Base-by-base conservation (phyloP, 179 eudicot species). In the Vitellaria paradoxa region DNA sequence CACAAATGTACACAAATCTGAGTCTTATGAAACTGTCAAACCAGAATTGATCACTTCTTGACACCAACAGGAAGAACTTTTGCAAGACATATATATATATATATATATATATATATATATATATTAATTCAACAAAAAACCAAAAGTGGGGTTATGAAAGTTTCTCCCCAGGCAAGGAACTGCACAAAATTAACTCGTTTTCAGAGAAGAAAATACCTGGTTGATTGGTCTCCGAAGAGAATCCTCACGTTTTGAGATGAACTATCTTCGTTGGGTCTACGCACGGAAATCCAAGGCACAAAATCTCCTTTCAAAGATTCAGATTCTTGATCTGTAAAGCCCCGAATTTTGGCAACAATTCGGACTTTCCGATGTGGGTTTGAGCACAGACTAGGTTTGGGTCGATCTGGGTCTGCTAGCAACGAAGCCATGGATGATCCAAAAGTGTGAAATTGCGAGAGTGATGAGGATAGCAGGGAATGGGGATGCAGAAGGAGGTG, bases 291-390 rank as follows among this genome's bases (percentile, higher is more conserved):
- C 91, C 89, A 85, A 10, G 88, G 83, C 53, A 79, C 78, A 1
- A 85, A 74, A 46, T 47, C 68, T 70, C 46, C 77, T 26, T 23
- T 68, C 10, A 57, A 24, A 6, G 68, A 56, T 52, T 76, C 83
- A 14, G 66, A 55, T 76, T 89, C 88, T 61, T 80, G 79, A 26
- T 76, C 80, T 0, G 86, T 78, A 53, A 83, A 77, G 42, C 80
- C 85, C 59, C 89, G 61, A 56, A 93, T 89, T 77, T 79, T 85
- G 15, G 89, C 91, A 20, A 93, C 82, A 62, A 91, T 73, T 61
- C 93, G 78, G n/a, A 89, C 88, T 72, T 80, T 91, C 20, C 76
- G 80, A 23, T 70, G 53, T 6, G 80, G 81, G 40, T 75, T 80
- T 14, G 86, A 78, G 70, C 85, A 59, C 81, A 71, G 66, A 20